These are phyloP conservation scores for Amanita pallidorosea DNA, from an alignment of 768 basidiomycete genomes.

Conservation along the genomic window DNA sequence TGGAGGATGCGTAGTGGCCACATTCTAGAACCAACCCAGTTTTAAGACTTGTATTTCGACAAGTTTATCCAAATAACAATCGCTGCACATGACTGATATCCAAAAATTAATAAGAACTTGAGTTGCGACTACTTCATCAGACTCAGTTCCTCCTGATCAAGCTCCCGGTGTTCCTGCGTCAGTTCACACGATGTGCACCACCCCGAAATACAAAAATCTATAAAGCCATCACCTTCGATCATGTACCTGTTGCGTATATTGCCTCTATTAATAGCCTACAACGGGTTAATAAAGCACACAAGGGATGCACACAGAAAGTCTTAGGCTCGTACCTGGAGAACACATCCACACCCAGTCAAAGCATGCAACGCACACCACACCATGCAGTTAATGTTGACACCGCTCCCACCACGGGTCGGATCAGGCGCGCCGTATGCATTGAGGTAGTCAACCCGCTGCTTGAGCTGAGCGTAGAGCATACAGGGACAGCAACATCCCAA, in stretches of 20 bases:
- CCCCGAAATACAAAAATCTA: slow-evolving; percentile 27
- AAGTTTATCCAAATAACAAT: not conserved
- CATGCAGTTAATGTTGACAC: slow-evolving; percentile 13
- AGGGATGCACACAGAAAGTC: no score
- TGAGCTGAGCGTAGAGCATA: slow-evolving; percentile 28
- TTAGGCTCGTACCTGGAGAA: slow-evolving; percentile 24
- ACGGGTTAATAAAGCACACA: not conserved
- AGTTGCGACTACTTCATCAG: not conserved
- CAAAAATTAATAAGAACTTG: no score
- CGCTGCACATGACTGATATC: not conserved
- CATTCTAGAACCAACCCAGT: slow-evolving; percentile 6
- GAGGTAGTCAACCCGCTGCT: slow-evolving; percentile 29
- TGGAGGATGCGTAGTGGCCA: slow-evolving; percentile 18
- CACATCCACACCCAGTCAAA: slow-evolving; percentile 16
- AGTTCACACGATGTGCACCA: slow-evolving; percentile 32
- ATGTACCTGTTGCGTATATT: slow-evolving; percentile 31
- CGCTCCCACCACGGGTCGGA: slow-evolving; percentile 22
- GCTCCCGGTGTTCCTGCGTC: slow-evolving; percentile 29
- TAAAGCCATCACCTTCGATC: slow-evolving; percentile 30
- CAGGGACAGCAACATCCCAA: slow-evolving; percentile 32
- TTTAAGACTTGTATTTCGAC: no score
- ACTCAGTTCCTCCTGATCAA: slow-evolving; percentile 29
- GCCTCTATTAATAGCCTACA: slow-evolving; percentile 16
- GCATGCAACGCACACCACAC: slow-evolving; percentile 25
- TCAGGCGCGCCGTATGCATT: slow-evolving; percentile 22